Base-by-base conservation (phyloP, 1,139 yeast genomes). In the Debaryomyces singareniensis region DNA sequence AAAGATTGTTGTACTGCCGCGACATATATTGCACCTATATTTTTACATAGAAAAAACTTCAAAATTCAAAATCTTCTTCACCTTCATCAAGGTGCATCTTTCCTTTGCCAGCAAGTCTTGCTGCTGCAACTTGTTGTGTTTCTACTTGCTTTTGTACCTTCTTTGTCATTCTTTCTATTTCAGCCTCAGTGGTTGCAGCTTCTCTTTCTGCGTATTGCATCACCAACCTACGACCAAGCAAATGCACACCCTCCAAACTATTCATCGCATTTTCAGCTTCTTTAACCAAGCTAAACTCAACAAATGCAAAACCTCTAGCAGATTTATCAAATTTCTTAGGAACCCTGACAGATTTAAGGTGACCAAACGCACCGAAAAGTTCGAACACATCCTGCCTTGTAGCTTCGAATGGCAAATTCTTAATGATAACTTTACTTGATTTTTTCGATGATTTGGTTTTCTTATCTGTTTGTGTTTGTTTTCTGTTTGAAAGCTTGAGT, bases 211-310 rank as follows among this genome's bases (percentile, higher is more conserved):
- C 98, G 47, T 72, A 87, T 54, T 91, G 95, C 80, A 93, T 78
- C n/a, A 91, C 96, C 44, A 91, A 67, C 43, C 96, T 75, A 63
- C 99, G 80, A 26, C 99, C 99, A 33, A 91, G 72, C 58, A 91
- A 81, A 71, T 91, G 99, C 3, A 93, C 96, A 37, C 98, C 98
- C 54, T 81, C 84, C 42, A 91, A 71, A 52, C 89, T 93, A 45
- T 79, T 79, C 89, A 91, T 83, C n/a, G 97, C 98, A 51, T 69
- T 78, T 52, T 83, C 95, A 2, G 98, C 97, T 56, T 91, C 99
- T 55, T 87, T 85, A 25, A 86, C 71, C 27, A 93, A 66, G 13
- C 82, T 67, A 49, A 83, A 93, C 57, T 91, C 99, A 28, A 93
- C 96, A 55, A 91, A 91, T 0, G 98, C 98, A 64, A 91, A 91